A percentile compares a stretch with the other conserved stretches of the same genome.
Conservation (phyloP, 2,329 filamentous ascomycete genomes). For the Scedosporium aurantiacum region DNA sequence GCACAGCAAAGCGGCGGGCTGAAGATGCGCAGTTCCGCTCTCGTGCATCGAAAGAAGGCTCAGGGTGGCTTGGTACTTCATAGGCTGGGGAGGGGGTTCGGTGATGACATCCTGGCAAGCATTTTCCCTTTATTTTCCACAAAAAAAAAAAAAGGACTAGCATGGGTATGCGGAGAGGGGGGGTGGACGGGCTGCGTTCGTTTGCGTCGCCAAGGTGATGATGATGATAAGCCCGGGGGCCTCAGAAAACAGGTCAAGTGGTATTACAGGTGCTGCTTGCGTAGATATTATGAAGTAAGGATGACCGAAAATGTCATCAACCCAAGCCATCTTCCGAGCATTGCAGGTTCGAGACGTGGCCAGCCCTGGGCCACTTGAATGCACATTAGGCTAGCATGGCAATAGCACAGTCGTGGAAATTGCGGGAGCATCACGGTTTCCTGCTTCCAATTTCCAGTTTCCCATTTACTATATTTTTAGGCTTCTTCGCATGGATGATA, state of each 20-base stretch:
- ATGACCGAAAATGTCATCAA: not conserved
- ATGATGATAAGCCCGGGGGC: too few species aligned
- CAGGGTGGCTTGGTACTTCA: not conserved
- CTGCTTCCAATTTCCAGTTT: not conserved
- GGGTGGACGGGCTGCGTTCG: not conserved
- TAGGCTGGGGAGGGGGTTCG: not conserved
- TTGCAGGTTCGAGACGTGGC: not conserved
- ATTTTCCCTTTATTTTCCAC: too few species aligned
- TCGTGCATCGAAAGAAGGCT: not conserved
- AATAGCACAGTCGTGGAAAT: not conserved
- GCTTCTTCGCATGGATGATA: not conserved
- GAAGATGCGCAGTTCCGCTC: not conserved
- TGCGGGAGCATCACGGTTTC: not conserved
- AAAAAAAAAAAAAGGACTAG: too few species aligned
- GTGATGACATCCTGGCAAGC: not conserved
- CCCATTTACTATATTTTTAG: not conserved
- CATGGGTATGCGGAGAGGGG: not conserved
- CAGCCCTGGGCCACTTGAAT: not conserved
- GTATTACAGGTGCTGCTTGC: not conserved
- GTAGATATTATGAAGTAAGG: not conserved
- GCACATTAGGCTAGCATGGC: not conserved
- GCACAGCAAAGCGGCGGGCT: not conserved
- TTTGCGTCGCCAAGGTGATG: too few species aligned
- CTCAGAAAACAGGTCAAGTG: not conserved
- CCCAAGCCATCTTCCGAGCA: not conserved